Conservation (phyloP, 148 eudicot genomes). For the Amaranthus hypochondriacus region DNA sequence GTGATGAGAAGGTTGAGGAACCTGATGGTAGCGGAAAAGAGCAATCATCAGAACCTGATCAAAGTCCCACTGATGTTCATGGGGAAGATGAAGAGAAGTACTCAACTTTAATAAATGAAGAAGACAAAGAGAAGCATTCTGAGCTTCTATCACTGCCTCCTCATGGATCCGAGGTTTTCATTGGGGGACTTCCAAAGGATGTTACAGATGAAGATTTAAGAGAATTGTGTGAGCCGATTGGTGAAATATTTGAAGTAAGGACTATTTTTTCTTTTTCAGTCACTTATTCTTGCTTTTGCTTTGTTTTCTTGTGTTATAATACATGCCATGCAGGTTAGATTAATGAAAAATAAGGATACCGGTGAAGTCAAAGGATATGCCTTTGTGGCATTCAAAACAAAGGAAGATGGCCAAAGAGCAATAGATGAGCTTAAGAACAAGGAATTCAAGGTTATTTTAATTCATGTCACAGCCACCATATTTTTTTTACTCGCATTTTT, state of each 20-base stretch:
- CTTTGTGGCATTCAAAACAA: conserved; percentile 72
- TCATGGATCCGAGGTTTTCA: conserved; percentile 82
- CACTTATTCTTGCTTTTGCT: neutral
- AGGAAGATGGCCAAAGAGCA: conserved; percentile 75
- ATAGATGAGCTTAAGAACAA: conserved; percentile 77
- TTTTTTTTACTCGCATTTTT: neutral
- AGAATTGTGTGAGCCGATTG: conserved; percentile 84
- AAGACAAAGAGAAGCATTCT: conserved; percentile 47
- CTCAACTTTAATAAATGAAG: conserved; percentile 30
- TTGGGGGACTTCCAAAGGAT: conserved; percentile 89
- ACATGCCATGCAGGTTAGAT: conserved; percentile 51
- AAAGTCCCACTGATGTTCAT: conserved; percentile 32
- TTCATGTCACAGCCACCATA: neutral
- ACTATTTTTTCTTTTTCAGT: neutral
- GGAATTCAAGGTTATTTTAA: conserved; percentile 68
- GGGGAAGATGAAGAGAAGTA: conserved; percentile 52
- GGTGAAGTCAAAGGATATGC: conserved; percentile 94
- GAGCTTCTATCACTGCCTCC: conserved; percentile 90
- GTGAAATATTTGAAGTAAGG: conserved; percentile 72
- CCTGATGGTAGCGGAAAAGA: conserved; percentile 50
- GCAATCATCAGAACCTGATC: conserved; percentile 41
- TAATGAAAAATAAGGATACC: conserved; percentile 81
- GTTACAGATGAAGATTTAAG: conserved; percentile 74
- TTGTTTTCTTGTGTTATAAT: neutral
- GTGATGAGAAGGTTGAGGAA: conserved; percentile 11